Evolutionary conservation across 768 basidiomycete species (phyloP).

Genomic region (Podaxis sp.): DNA sequence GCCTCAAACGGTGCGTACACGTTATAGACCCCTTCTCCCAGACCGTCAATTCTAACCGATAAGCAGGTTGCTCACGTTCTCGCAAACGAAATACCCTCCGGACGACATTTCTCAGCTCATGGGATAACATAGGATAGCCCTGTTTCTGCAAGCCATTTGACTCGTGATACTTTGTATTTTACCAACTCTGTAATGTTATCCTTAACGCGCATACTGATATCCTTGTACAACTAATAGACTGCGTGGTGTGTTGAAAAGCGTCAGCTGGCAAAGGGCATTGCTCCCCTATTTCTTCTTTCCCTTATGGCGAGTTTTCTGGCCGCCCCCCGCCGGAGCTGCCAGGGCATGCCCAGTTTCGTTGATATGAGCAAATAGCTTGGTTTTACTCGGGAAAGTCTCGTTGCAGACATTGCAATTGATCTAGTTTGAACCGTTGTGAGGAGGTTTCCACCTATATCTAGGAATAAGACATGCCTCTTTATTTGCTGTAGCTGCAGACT

Average conservation of each 20-base stretch:
- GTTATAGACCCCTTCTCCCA: not conserved
- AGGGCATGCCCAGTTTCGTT: constrained; percentile 66
- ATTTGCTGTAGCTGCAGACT: constrained; percentile 25
- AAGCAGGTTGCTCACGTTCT: constrained; percentile 83
- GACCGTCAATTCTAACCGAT: constrained; percentile 1
- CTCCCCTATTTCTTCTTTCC: constrained; percentile 30
- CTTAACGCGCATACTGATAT: not conserved
- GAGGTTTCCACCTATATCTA: not conserved
- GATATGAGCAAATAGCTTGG: constrained; percentile 73
- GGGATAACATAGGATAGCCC: constrained; percentile 47
- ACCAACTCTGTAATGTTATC: not conserved
- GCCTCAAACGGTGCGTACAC: constrained; percentile 75
- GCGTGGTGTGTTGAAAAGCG: not conserved
- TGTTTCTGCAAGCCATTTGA: not conserved
- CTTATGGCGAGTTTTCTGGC: constrained; percentile 26
- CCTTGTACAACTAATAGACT: not conserved
- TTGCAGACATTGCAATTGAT: constrained; percentile 68
- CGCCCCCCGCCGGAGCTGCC: constrained; percentile 30
- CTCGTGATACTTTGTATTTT: not conserved
- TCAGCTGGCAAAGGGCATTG: not conserved
- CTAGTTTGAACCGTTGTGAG: constrained; percentile 15
- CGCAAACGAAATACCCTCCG: constrained; percentile 95
- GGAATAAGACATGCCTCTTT: constrained; percentile 15
- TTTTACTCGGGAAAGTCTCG: constrained; percentile 59
- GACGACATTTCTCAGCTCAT: constrained; percentile 89